Percentiles rank a stretch among this genome's conserved stretches.
These are phyloP conservation scores for Nadsonia starkeyi-henricii DNA, from an alignment of 1,139 yeast genomes.

Conservation along the genomic window DNA sequence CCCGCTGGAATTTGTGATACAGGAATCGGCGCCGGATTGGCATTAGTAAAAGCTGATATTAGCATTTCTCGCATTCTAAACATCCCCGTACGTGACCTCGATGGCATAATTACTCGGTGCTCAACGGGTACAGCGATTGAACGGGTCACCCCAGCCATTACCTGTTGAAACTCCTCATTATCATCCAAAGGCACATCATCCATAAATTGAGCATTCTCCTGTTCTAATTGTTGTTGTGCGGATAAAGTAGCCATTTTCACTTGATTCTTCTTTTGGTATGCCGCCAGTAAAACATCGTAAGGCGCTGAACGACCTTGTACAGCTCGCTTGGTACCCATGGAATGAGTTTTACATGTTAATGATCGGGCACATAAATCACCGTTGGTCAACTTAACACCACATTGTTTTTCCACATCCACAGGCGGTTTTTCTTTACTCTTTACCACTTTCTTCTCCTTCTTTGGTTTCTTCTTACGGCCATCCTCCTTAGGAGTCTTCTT, in stretches of 20 bases:
- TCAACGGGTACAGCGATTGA: constrained; percentile 71
- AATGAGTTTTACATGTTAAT: constrained; percentile 90
- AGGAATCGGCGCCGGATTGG: constrained; percentile 10
- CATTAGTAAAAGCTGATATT: constrained; percentile 20
- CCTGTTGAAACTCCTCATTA: constrained; percentile 89
- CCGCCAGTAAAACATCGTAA: constrained; percentile 74
- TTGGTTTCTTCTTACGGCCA: constrained; percentile 19
- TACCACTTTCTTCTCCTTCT: constrained; percentile 37
- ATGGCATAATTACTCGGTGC: constrained; percentile 55
- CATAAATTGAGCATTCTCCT: constrained; percentile 15
- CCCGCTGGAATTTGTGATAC: neutral
- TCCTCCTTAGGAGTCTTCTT: constrained; percentile 5
- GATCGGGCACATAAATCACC: constrained; percentile 94
- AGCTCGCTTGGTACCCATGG: constrained; percentile 96
- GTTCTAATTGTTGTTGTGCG: constrained; percentile 21
- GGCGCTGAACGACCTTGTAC: constrained; percentile 89
- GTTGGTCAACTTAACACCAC: constrained; percentile 87
- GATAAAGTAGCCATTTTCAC: constrained; percentile 52
- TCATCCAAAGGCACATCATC: constrained; percentile 32
- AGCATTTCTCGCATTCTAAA: constrained; percentile 53
- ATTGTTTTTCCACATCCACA: constrained; percentile 87
- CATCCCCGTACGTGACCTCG: constrained; percentile 54
- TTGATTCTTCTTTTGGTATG: constrained; percentile 84
- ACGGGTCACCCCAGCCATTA: constrained; percentile 77
- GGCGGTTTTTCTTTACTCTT: constrained; percentile 50